A percentile compares a stretch with the other conserved stretches of the same genome.
These are phyloP conservation scores for Trichophyton verrucosum DNA, from an alignment of 2,329 filamentous ascomycete species.

Conservation along the genomic window DNA sequence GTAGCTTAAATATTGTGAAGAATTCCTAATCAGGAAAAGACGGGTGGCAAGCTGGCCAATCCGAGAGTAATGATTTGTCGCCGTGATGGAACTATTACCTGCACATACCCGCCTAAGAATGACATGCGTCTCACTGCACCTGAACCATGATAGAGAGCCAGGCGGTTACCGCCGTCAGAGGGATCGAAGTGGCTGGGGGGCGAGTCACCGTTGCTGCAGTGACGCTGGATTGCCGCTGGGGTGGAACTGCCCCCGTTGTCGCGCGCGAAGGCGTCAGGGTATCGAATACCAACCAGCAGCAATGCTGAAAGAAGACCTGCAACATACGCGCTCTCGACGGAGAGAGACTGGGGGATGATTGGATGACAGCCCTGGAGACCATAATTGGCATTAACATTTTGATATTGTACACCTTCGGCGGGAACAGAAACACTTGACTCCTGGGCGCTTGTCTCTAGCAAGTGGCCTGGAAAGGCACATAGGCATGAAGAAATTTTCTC, in stretches of 20 bases:
- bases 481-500: background rate
- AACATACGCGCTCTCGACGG: background rate
- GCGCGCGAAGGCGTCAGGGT: conserved; percentile 1
- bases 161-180: background rate
- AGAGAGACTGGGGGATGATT: background rate
- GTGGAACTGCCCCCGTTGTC: background rate
- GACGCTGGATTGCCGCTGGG: conserved; percentile 2
- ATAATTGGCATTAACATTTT: background rate
- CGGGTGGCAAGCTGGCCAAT: background rate
- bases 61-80: background rate
- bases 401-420: background rate
- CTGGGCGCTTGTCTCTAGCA: background rate
- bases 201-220: background rate
- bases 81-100: background rate
- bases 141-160: background rate
- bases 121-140: background rate
- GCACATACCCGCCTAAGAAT: conserved; percentile 1
- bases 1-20: conserved; percentile 1
- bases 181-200: background rate
- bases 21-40: background rate
- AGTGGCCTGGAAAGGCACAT: background rate
- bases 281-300: background rate
- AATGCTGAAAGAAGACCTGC: background rate
- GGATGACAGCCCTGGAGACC: background rate
- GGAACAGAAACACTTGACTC: background rate